A percentile compares a stretch with the other conserved stretches of the same genome.
phyloP scores from a whole-genome alignment of 2,329 filamentous ascomycete species.

The Beauveria medogensis region DNA sequence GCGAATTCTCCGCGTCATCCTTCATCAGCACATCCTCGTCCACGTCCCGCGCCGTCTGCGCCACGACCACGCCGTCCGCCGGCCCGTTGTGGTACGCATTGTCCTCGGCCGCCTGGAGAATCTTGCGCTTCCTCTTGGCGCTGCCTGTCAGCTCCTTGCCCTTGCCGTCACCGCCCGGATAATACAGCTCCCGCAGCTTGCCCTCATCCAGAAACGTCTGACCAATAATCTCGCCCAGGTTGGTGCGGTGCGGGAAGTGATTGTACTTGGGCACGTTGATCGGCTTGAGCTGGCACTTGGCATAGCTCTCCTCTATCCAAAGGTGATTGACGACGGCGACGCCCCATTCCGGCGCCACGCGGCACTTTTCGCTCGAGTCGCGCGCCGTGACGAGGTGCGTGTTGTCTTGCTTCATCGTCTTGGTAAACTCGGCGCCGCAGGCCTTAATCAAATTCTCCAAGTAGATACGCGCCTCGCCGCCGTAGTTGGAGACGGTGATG shows the following conservation, averaged over 20 bases:
- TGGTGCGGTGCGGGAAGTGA: slow-evolving; percentile 81
- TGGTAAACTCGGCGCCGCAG: slow-evolving; percentile 81
- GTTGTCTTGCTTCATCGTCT: slow-evolving; percentile 90
- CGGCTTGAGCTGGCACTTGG: slow-evolving; percentile 70
- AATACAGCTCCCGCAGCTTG: slow-evolving; percentile 57
- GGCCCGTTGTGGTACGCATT: slow-evolving; percentile 40
- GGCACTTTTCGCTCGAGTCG: slow-evolving; percentile 83
- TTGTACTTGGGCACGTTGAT: slow-evolving; percentile 69
- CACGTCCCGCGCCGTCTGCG: slow-evolving; percentile 27
- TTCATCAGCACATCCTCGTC: slow-evolving; percentile 37
- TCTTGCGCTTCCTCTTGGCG: slow-evolving; percentile 41
- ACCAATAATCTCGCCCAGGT: slow-evolving; percentile 86
- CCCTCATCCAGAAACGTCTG: slow-evolving; percentile 70
- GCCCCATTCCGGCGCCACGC: slow-evolving; percentile 86
- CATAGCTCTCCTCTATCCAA: slow-evolving; percentile 96
- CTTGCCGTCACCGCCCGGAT: slow-evolving; percentile 55
- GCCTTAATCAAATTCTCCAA: slow-evolving; percentile 85
- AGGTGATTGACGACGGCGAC: slow-evolving; percentile 87
- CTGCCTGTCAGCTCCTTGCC: slow-evolving; percentile 32
- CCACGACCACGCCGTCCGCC: slow-evolving; percentile 38
- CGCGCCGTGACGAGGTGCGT: slow-evolving; percentile 93
- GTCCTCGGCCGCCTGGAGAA: slow-evolving; percentile 41
- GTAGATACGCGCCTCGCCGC: slow-evolving; percentile 86
- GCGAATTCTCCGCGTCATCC: slow-evolving; percentile 31
- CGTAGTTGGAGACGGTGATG: slow-evolving; percentile 94